These are phyloP conservation scores for Xylaria sp. DNA, from an alignment of 2,329 filamentous ascomycete species.

Conservation along the genomic window DNA sequence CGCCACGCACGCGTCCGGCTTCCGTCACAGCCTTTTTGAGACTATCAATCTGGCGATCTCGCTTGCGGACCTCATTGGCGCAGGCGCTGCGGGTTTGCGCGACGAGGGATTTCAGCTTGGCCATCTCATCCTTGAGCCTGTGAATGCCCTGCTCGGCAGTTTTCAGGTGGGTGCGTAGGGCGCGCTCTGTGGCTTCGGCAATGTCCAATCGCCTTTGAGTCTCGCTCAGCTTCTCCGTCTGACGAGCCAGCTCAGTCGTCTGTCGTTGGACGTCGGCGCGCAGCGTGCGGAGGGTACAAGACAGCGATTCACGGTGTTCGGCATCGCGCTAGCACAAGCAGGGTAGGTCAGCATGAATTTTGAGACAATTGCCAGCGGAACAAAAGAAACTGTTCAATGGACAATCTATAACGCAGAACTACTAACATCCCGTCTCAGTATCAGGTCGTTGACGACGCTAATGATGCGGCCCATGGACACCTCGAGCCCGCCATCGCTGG, in stretches of 20 bases:
- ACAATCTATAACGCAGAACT: not conserved
- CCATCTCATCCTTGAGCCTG: slow-evolving; percentile 77
- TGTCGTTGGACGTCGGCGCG: slow-evolving; percentile 72
- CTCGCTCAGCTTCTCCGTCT: slow-evolving; percentile 50
- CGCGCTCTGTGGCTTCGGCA: slow-evolving; percentile 64
- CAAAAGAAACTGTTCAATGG: no score
- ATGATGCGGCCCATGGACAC: slow-evolving; percentile 81
- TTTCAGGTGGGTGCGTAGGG: slow-evolving; percentile 63
- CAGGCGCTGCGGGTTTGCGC: slow-evolving; percentile 81
- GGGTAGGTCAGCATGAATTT: slow-evolving; percentile 2
- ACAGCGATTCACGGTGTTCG: slow-evolving; percentile 78
- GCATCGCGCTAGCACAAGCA: slow-evolving; percentile 64
- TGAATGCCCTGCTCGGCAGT: slow-evolving; percentile 69
- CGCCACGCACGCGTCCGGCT: slow-evolving; percentile 56
- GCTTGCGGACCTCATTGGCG: slow-evolving; percentile 83
- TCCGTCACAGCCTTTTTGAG: slow-evolving; percentile 83
- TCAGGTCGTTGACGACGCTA: slow-evolving; percentile 87
- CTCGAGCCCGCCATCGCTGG: slow-evolving; percentile 52
- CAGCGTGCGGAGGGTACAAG: slow-evolving; percentile 68
- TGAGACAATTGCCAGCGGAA: not conserved
- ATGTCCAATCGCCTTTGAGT: slow-evolving; percentile 51
- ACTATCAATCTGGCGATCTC: slow-evolving; percentile 81
- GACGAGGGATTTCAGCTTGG: slow-evolving; percentile 70
- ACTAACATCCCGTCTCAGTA: slow-evolving; percentile 80
- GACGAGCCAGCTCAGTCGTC: slow-evolving; percentile 59